Evolutionary conservation across 768 basidiomycete species (phyloP), one percentile per base, ranked within the genome.

Genomic region (Clitopilus passeckerianus): DNA sequence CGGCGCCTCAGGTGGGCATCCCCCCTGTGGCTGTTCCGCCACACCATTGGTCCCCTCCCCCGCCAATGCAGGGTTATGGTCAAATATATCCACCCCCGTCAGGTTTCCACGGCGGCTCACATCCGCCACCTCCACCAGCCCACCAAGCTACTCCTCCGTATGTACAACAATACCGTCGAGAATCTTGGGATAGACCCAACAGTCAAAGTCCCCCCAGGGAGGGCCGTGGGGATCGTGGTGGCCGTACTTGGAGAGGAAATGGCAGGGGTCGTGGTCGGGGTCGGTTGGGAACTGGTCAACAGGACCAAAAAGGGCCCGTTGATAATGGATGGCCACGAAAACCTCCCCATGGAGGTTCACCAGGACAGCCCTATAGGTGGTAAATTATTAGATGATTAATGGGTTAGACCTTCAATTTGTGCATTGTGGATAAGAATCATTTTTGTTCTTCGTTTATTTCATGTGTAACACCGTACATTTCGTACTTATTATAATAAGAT

Each of bases 301-400:
- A 50, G 10, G 61, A 74, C 35, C 64, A 68, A 30, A 75, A 74
- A 43, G 72, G 82, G 18, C 46, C 46, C 34, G 72, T 80, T 16
- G 87, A 89, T 64, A 77, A 82, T 33, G 84, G 84, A 1, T 87
- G 86, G 86, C 80, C 81, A 50, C 77, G 83, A 46, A 72, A 72
- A 59, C 70, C 73, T n/a, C 72, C 72, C 61, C 70, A 60, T 35
- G 65, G 69, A 41, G 63, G 66, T 22, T 60, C 61, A 9, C 64
- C 65, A 18, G 68, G 72, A 54, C 68, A 68, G 22, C 18, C 46
- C 10, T 18, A 12, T 50, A 5, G 46, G 15, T 50, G 46, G 46
- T n/a, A 22, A 50, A 52, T 41, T 30, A 30, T 30, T 30, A 30
- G 27, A 30, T 30, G 7, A 3, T 30, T 56, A 33, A 34, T 20